These are phyloP conservation scores for Neonothopanus nambi DNA, from an alignment of 1,284 basidiomycete genomes.

Conservation along the genomic window DNA sequence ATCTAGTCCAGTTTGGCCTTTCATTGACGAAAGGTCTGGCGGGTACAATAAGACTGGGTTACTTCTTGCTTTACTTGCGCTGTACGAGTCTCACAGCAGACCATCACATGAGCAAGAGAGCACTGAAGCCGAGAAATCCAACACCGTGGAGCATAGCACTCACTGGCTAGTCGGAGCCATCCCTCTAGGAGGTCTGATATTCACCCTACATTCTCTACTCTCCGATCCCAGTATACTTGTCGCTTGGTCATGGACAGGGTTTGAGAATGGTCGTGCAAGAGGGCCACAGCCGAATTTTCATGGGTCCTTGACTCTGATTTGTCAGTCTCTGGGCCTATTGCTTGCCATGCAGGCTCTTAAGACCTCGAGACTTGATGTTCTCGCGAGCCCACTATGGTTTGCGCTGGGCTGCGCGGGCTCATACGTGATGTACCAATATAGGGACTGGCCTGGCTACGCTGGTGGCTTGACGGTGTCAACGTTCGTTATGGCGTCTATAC, in stretches of 20 bases:
- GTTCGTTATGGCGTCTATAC: slow-evolving; percentile 70
- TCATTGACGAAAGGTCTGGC: slow-evolving; percentile 66
- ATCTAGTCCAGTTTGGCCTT: slow-evolving; percentile 69
- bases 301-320: slow-evolving; percentile 69
- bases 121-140: slow-evolving; percentile 15
- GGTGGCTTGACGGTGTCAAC: slow-evolving; percentile 70
- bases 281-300: slow-evolving; percentile 80
- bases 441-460: slow-evolving; percentile 75
- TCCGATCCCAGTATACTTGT: slow-evolving; percentile 84
- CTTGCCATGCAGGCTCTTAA: slow-evolving; percentile 33
- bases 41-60: slow-evolving; percentile 76
- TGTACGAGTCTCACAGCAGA: slow-evolving; percentile 43
- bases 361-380: slow-evolving; percentile 21
- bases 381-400: slow-evolving; percentile 53
- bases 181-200: slow-evolving; percentile 75
- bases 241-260: slow-evolving; percentile 92
- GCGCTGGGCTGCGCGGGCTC: slow-evolving; percentile 49
- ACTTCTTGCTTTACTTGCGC: slow-evolving; percentile 49
- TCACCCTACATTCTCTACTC: slow-evolving; percentile 77
- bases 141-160: slow-evolving; percentile 2
- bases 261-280: slow-evolving; percentile 54
- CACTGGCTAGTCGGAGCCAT: slow-evolving; percentile 54
- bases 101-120: slow-evolving; percentile 27
- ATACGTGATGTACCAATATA: slow-evolving; percentile 58
- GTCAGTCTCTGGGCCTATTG: slow-evolving; percentile 59